These are phyloP conservation scores for Hemileccinum rubropunctum DNA, from an alignment of 768 basidiomycete genomes.

Conservation along the genomic window DNA sequence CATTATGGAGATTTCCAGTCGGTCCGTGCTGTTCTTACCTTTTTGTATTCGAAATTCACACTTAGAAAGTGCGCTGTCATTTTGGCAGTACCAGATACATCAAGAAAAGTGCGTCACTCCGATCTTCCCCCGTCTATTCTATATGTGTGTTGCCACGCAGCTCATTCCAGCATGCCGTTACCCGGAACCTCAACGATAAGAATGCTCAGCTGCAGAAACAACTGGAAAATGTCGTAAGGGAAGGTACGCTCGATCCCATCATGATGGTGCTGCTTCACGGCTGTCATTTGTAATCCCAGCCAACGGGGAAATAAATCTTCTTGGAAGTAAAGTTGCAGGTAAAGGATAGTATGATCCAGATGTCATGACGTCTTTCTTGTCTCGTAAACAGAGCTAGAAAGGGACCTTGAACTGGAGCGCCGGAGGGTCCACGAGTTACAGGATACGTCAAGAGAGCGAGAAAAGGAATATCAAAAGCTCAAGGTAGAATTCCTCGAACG, in stretches of 20 bases:
- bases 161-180: slow-evolving; percentile 81
- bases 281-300: slow-evolving; percentile 40
- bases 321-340: slow-evolving; percentile 70
- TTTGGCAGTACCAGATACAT: slow-evolving; percentile 89
- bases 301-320: slow-evolving; percentile 69
- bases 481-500: slow-evolving; percentile 45
- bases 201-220: slow-evolving; percentile 83
- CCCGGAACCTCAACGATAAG: slow-evolving; percentile 79
- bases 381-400: slow-evolving; percentile 58
- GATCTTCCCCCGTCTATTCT: neutral
- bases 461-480: slow-evolving; percentile 85
- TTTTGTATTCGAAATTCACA: slow-evolving; percentile 3
- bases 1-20: slow-evolving; percentile 79
- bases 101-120: slow-evolving; percentile 64
- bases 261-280: neutral
- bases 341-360: slow-evolving; percentile 1
- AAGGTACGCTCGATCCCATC: slow-evolving; percentile 47
- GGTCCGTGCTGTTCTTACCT: slow-evolving; percentile 39
- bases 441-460: slow-evolving; percentile 70
- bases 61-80: slow-evolving; percentile 66
- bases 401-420: slow-evolving; percentile 77
- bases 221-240: slow-evolving; percentile 78
- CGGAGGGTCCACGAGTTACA: slow-evolving; percentile 72
- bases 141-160: slow-evolving; percentile 9
- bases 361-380: slow-evolving; percentile 2